A percentile compares a stretch with the other conserved stretches of the same genome.
Evolutionary conservation across 2,329 filamentous ascomycete species (phyloP).

Genomic region (Penicillium sp.): DNA sequence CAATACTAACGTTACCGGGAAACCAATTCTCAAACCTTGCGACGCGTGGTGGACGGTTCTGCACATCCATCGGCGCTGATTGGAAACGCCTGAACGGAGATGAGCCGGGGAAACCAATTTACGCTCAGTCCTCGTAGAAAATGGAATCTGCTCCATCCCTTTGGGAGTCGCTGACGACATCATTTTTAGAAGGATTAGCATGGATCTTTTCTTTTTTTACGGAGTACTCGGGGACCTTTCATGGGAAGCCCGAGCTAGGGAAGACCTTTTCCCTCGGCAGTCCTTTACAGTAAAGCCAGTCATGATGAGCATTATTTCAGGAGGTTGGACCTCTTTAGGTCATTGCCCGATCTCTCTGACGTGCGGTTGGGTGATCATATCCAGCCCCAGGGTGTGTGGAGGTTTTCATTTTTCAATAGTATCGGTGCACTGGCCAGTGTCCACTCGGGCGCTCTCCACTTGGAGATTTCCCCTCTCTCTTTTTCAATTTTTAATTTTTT

Average conservation of each 20-base stretch:
- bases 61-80: slow-evolving; percentile 15
- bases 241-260: too few species aligned
- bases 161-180: slow-evolving; percentile 1
- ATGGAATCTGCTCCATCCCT: slow-evolving; percentile 3
- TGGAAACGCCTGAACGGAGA: slow-evolving; percentile 8
- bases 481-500: background rate
- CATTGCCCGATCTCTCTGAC: slow-evolving; percentile 12
- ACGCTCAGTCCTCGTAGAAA: slow-evolving; percentile 13
- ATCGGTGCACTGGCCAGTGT: slow-evolving; percentile 7
- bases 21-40: slow-evolving; percentile 22
- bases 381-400: slow-evolving; percentile 9
- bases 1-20: background rate
- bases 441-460: slow-evolving; percentile 6
- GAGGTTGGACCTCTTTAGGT: background rate
- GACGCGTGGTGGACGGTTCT: slow-evolving; percentile 15
- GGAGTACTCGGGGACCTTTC: background rate
- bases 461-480: background rate
- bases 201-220: background rate
- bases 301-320: background rate
- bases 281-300: too few species aligned
- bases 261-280: too few species aligned
- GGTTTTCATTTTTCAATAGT: slow-evolving; percentile 17
- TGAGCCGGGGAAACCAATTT: background rate
- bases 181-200: background rate
- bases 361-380: slow-evolving; percentile 14